These are phyloP conservation scores for Phoma sp. DNA, from an alignment of 2,329 filamentous ascomycete genomes.

Conservation along the genomic window DNA sequence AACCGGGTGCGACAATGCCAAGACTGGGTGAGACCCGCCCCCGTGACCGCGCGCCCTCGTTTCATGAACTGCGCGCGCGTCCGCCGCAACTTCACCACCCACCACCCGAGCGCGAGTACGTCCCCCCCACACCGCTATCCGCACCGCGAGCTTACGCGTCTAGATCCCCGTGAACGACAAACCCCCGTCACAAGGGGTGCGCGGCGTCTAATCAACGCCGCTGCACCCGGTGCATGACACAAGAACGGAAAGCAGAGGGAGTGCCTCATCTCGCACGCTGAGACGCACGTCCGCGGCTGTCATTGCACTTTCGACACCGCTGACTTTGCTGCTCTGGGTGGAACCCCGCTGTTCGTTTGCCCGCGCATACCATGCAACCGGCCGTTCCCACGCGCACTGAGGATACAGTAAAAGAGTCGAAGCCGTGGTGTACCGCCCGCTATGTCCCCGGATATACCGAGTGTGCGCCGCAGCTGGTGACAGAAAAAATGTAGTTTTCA, in stretches of 20 bases:
- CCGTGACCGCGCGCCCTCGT: slow-evolving; percentile 27
- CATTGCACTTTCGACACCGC: no score
- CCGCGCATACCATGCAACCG: no score
- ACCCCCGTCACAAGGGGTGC: slow-evolving; percentile 31
- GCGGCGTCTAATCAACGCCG: slow-evolving; percentile 33
- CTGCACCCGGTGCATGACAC: slow-evolving; percentile 33
- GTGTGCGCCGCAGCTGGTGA: slow-evolving; percentile 38
- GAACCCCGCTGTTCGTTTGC: no score
- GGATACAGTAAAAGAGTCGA: slow-evolving; percentile 45
- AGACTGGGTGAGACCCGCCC: no score
- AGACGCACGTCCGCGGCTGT: no score
- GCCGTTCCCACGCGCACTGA: slow-evolving; percentile 41
- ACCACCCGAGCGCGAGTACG: slow-evolving; percentile 40
- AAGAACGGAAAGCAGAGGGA: slow-evolving; percentile 48
- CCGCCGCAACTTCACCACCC: slow-evolving; percentile 16
- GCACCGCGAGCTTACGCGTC: slow-evolving; percentile 10
- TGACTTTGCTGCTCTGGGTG: slow-evolving; percentile 32
- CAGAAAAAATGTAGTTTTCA: slow-evolving; percentile 45
- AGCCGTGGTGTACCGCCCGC: no score
- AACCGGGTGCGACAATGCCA: no score
- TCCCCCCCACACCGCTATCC: slow-evolving; percentile 14
- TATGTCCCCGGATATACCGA: background rate
- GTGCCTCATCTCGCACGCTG: slow-evolving; percentile 34
- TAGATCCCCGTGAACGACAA: slow-evolving; percentile 43
- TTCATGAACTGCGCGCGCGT: slow-evolving; percentile 16